Evolutionary conservation across 2,329 filamentous ascomycete genomes (phyloP).

Genomic region (Pseudogymnoascus sp.): DNA sequence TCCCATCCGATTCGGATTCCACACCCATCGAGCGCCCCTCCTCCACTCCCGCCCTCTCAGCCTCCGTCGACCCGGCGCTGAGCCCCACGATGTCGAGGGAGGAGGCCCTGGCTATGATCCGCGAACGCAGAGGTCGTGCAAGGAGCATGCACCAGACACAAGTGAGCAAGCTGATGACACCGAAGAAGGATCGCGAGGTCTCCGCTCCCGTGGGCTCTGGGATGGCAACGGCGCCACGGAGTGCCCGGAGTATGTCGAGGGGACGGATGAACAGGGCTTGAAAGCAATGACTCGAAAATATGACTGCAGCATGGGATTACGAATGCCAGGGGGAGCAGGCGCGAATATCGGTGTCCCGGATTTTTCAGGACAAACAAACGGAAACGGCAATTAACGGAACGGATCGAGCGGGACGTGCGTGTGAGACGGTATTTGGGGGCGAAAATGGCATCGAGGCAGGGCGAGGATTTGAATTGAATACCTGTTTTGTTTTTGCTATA

Average conservation of each 20-base stretch:
- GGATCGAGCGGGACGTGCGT: background rate
- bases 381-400: background rate
- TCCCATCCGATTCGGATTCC: constrained; percentile 23
- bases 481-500: background rate
- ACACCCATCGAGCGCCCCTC: constrained; percentile 18
- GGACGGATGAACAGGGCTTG: background rate
- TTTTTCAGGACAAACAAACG: background rate
- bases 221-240: background rate
- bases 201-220: background rate
- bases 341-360: background rate
- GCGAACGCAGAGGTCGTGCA: constrained; percentile 63
- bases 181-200: constrained; percentile 35
- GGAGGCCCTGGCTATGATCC: constrained; percentile 67
- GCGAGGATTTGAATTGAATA: background rate
- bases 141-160: constrained; percentile 44
- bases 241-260: background rate
- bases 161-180: constrained; percentile 55
- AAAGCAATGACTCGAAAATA: background rate
- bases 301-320: background rate
- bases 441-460: background rate
- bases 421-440: background rate
- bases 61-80: constrained; percentile 50
- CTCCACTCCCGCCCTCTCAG: constrained; percentile 36
- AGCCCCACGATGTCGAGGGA: constrained; percentile 64
- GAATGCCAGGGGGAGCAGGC: background rate